Base-by-base conservation (phyloP, 441 rosid genomes). In the Erysimum pusillum region DNA sequence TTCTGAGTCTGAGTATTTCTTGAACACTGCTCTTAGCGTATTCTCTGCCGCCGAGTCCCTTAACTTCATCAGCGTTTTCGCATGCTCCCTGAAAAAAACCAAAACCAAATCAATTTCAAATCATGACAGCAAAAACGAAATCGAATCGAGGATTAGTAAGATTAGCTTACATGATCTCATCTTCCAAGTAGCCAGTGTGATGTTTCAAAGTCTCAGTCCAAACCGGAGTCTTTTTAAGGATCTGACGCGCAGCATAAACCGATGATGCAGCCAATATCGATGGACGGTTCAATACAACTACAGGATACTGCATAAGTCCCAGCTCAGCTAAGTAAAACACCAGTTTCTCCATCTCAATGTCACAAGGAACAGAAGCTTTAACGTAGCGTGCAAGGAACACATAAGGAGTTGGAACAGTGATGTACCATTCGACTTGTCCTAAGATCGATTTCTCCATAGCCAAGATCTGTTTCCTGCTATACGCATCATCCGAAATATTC, bases 181-280 rank as follows among this genome's bases (percentile, higher is more conserved):
- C 81, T 79, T 78, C 87, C 36, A 73, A 65, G 73, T 83, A 88
- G 54, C 90, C 87, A 1, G 89, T 85, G 79, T 85, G 81, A 63
- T 86, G 83, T 83, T 67, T 82, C 79, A 88, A 69, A 10, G 90
- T 88, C 76, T 80, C 83, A 36, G 82, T 83, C 92, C 92, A 88
- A 52, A 52, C 44, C 1, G 89, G 87, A 14, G 45, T 77, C 79
- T 74, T 81, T 11, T 63, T 71, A 32, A 85, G 83, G 9, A 77
- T 82, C 63, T 83, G 67, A 8, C 85, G 80, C 1, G 90, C 87
- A 59, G 85, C 87, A 61, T 77, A 88, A 18, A 86, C 90, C 22
- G 85, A 83, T 2, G 90, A 77, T 48, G 92, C 87, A 69, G 89
- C 92, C 4, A 88, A 18, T 74, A 83, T 56, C 13, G 90, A 88